Evolutionary conservation across 768 basidiomycete species (phyloP), one percentile per base, ranked within the genome.

Genomic region (Sporobolomyces roseus): DNA sequence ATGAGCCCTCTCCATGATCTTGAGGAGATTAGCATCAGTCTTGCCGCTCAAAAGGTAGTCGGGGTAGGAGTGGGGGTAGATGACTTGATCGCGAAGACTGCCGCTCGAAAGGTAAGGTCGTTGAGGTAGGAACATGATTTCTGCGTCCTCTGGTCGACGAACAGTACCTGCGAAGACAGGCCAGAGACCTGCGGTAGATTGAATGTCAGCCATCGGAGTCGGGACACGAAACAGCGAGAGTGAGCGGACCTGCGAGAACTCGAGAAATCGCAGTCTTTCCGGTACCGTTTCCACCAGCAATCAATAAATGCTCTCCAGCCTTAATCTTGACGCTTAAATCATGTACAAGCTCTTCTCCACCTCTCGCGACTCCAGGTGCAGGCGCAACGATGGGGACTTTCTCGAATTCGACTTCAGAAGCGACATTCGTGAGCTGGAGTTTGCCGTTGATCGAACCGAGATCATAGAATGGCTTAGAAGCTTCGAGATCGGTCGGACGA

Each of bases 71-170:
- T 93, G 86, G 9, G 93, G 92, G 78, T 96, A 97, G 67, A 94
- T 93, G 33, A 94, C 85, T 82, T 98, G 94, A 74, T 96, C 93
- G 21, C 94, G 80, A 51, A 98, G 79, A 70, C 86, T 88, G 0
- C 94, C 94, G 0, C 85, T 83, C 33, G 89, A 88, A 85, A 97
- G 90, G 78, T 98, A 98, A 29, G 92, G 87, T 19, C 93, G 82
- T 79, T 98, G 94, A 6, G 94, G 94, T 4, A 98, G 84, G 63
- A 96, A 81, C 74, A 81, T 80, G 60, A 81, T 78, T 17, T 79
- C 75, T 10, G 74, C 86, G 25, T 86, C 85, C 17, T 81, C 79
- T 23, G 81, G 85, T 75, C 74, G 81, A 80, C 66, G 81, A 77
- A 75, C 78, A 73, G 71, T 77, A 51, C 72, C 80, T 38, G 75